Conservation (phyloP, 345 rosid species). For the Passiflora organensis region DNA sequence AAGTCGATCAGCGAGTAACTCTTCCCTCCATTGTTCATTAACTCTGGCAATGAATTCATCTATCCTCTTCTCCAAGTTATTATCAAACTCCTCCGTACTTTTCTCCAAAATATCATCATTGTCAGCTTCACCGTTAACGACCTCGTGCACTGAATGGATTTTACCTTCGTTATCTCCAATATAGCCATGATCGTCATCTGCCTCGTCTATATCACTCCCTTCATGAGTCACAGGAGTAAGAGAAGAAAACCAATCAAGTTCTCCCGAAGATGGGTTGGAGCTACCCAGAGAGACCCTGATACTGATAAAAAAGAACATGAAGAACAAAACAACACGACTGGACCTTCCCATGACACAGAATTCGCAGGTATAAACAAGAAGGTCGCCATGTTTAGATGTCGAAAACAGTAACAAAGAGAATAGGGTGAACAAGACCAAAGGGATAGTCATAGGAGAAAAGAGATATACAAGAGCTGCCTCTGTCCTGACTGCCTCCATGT, state of each 20-base stretch:
- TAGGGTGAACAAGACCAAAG: not conserved
- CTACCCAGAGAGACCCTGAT: constrained; percentile 15
- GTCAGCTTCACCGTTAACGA: not conserved
- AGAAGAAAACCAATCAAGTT: constrained; percentile 8
- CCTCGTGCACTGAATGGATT: constrained; percentile 7
- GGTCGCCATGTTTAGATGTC: not conserved
- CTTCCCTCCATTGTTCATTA: constrained; percentile 24
- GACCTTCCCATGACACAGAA: constrained; percentile 18
- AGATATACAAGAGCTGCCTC: not conserved
- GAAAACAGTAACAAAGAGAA: constrained; percentile 3
- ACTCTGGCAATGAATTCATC: constrained; percentile 28
- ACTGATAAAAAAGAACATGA: constrained; percentile 16
- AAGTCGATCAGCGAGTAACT: constrained; percentile 15
- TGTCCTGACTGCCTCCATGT: not conserved
- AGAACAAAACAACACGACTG: constrained; percentile 15
- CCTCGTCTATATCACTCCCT: not conserved
- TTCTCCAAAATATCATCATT: not conserved
- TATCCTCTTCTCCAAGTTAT: constrained; percentile 16
- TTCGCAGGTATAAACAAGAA: constrained; percentile 13
- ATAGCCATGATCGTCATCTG: not conserved
- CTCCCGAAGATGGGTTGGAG: constrained; percentile 6
- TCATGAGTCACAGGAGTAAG: not conserved
- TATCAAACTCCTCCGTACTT: not conserved
- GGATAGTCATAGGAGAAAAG: not conserved
- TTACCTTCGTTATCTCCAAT: constrained; percentile 13